A percentile compares a stretch with the other conserved stretches of the same genome.
Evolutionary conservation across 805 yeast genomes (phyloP).

Genomic region (Ogataea salicorniae): DNA sequence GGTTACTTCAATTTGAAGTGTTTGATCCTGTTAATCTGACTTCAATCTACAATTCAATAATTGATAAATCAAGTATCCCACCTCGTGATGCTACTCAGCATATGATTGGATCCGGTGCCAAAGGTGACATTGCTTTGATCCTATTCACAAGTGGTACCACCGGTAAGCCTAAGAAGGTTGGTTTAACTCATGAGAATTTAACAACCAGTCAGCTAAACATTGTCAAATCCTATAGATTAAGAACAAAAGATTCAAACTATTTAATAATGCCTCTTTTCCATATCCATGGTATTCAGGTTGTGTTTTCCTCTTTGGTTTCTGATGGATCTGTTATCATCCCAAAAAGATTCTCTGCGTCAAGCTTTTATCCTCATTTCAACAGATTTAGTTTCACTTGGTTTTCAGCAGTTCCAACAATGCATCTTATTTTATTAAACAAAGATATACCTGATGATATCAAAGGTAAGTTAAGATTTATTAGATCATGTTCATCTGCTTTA

Average conservation of each 20-base stretch:
- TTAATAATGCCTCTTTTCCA: conserved; percentile 76
- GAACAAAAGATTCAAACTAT: conserved; percentile 47
- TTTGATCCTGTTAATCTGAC: conserved; percentile 11
- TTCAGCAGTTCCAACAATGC: conserved; percentile 75
- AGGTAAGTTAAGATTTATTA: conserved; percentile 51
- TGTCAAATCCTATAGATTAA: conserved; percentile 49
- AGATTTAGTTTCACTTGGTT: conserved; percentile 58
- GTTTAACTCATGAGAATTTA: conserved; percentile 60
- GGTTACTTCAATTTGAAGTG: conserved; percentile 37
- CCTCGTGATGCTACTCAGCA: conserved; percentile 6
- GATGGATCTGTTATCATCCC: conserved; percentile 64
- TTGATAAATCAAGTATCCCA: conserved; percentile 11
- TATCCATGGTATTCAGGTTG: conserved; percentile 69
- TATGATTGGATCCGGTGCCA: conserved; percentile 11
- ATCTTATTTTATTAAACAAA: conserved; percentile 54
- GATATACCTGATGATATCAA: conserved; percentile 48
- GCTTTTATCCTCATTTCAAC: conserved; percentile 56
- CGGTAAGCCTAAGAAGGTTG: conserved; percentile 72
- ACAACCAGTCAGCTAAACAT: conserved; percentile 57
- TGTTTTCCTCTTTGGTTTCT: conserved; percentile 53
- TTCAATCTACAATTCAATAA: conserved; percentile 17
- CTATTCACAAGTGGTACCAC: conserved; percentile 75
- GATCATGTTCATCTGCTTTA: conserved; percentile 68
- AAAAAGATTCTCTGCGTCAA: conserved; percentile 52
- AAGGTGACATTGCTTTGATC: conserved; percentile 53